A percentile compares a stretch with the other conserved stretches of the same genome.
phyloP scores from a whole-genome alignment of 2,329 filamentous ascomycete species.

The Xylariomycetidae sp. region DNA sequence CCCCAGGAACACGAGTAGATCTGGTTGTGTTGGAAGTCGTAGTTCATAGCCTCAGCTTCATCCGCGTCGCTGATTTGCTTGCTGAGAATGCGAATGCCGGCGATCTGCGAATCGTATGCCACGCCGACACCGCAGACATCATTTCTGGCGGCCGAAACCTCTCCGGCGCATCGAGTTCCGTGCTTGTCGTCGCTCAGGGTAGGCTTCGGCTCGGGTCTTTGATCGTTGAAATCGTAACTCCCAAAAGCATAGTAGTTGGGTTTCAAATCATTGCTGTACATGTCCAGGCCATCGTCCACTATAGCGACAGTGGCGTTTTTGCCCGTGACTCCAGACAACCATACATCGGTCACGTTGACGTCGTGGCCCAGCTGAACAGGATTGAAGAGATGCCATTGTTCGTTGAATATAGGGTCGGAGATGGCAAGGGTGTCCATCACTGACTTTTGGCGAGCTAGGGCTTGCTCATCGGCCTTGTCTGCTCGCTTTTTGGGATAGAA shows the following conservation, averaged over 20 bases:
- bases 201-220: conserved; percentile 70
- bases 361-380: conserved; percentile 76
- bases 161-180: conserved; percentile 89
- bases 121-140: conserved; percentile 93
- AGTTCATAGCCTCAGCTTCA: conserved; percentile 89
- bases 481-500: conserved; percentile 17
- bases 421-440: conserved; percentile 67
- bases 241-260: conserved; percentile 90
- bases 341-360: conserved; percentile 91
- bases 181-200: conserved; percentile 80
- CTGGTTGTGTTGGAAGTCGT: conserved; percentile 82
- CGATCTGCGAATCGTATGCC: conserved; percentile 84
- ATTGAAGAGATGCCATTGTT: conserved; percentile 96
- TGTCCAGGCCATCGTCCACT: conserved; percentile 92
- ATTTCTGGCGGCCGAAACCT: conserved; percentile 88
- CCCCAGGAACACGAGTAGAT: conserved; percentile 99
- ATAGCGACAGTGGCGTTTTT: conserved; percentile 86
- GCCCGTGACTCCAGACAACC: conserved; percentile 86
- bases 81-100: conserved; percentile 87
- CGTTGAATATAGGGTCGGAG: conserved; percentile 79
- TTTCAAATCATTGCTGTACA: conserved; percentile 88
- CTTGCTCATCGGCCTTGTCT: conserved; percentile 29
- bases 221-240: conserved; percentile 95
- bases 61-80: conserved; percentile 87
- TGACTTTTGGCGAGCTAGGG: conserved; percentile 50